Evolutionary conservation across 2,329 filamentous ascomycete species (phyloP).

Genomic region (Sporothrix variecibatus): DNA sequence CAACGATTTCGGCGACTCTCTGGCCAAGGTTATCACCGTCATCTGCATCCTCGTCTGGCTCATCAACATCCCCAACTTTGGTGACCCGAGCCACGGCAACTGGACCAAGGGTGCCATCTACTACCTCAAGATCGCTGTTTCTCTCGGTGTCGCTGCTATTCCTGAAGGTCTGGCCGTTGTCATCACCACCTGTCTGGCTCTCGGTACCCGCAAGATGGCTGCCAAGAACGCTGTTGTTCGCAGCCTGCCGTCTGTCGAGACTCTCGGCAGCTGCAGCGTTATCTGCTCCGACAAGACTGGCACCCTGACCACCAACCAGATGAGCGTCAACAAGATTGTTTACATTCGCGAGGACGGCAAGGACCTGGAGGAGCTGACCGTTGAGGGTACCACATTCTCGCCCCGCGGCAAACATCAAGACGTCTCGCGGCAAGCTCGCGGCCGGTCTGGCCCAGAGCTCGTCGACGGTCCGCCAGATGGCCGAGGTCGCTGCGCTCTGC

Average conservation of each 20-base stretch:
- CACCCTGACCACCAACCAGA: conserved; percentile 97
- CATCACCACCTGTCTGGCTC: conserved; percentile 95
- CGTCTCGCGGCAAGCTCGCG: conserved; percentile 66
- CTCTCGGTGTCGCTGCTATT: conserved; percentile 94
- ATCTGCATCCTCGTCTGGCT: conserved; percentile 97
- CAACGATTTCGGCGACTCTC: conserved; percentile 92
- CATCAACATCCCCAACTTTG: conserved; percentile 98
- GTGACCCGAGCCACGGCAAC: conserved; percentile 86
- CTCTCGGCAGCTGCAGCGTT: conserved; percentile 96
- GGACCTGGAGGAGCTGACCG: conserved; percentile 79
- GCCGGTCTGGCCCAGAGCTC: conserved; percentile 70
- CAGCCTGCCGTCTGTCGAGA: conserved; percentile 95
- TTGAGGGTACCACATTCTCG: conserved; percentile 90
- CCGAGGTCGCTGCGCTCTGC: conserved; percentile 73
- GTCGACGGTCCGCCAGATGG: conserved; percentile 76
- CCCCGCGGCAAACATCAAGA: conserved; percentile 72
- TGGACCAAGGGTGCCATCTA: conserved; percentile 98
- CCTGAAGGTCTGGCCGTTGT: conserved; percentile 96
- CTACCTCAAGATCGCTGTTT: conserved; percentile 99
- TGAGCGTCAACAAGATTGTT: conserved; percentile 95
- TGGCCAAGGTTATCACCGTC: conserved; percentile 97
- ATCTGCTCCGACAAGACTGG: conserved; percentile 99
- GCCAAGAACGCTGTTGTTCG: conserved; percentile 97
- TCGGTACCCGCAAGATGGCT: conserved; percentile 98
- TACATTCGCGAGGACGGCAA: conserved; percentile 74